These are phyloP conservation scores for Pseudopyrenochaeta lycopersici DNA, from an alignment of 2,329 filamentous ascomycete species.

Conservation along the genomic window DNA sequence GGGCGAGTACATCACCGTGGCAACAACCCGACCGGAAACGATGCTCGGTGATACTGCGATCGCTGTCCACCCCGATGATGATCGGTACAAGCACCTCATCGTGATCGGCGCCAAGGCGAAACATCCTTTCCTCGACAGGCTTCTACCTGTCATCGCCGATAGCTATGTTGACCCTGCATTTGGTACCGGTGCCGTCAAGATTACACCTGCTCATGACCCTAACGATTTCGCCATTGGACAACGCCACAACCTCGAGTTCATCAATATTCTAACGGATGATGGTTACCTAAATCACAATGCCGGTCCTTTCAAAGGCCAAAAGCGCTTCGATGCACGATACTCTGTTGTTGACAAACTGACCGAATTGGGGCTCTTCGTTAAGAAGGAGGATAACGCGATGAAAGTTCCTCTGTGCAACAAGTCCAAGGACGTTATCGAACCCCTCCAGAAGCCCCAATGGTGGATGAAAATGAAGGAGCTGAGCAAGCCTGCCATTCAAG, in stretches of 20 bases:
- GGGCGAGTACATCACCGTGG: constrained; percentile 86
- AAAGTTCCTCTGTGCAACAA: constrained; percentile 88
- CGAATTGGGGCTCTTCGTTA: constrained; percentile 85
- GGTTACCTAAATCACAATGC: constrained; percentile 87
- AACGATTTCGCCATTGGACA: constrained; percentile 92
- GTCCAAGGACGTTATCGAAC: constrained; percentile 90
- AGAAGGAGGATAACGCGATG: constrained; percentile 96
- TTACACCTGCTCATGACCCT: constrained; percentile 93
- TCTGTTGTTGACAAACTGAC: constrained; percentile 84
- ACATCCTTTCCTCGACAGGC: constrained; percentile 86
- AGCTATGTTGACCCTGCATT: constrained; percentile 92
- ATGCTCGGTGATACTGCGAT: constrained; percentile 96
- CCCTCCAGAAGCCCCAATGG: constrained; percentile 95
- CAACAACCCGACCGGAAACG: constrained; percentile 92
- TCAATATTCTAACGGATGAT: constrained; percentile 94
- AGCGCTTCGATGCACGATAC: constrained; percentile 92
- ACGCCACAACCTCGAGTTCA: constrained; percentile 74
- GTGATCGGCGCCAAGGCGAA: constrained; percentile 86
- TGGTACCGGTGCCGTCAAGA: constrained; percentile 95
- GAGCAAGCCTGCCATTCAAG: constrained; percentile 80
- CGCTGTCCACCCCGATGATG: constrained; percentile 87
- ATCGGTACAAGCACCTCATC: constrained; percentile 85
- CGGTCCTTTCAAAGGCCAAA: constrained; percentile 83
- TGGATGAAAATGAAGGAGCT: constrained; percentile 94
- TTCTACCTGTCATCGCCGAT: constrained; percentile 86